Evolutionary conservation across 352 stramenopile species (phyloP), one percentile per base, ranked within the genome.

Genomic region (Elongisporangium undulatum): DNA sequence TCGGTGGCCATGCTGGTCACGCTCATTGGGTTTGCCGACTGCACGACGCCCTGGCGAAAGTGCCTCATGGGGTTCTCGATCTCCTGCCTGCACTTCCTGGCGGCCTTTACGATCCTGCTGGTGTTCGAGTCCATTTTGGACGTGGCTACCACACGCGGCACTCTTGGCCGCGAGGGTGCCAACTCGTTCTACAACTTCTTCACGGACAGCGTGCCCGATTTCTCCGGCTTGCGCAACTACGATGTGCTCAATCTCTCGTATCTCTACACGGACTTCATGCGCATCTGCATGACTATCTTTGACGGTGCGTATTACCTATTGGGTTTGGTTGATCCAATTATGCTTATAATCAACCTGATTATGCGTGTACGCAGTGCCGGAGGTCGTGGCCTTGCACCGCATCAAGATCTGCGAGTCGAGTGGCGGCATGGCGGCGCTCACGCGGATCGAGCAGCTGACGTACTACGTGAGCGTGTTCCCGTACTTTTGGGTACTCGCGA

Each of bases 401-500:
- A 87, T 82, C 64, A 90, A 91, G 75, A 92, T 95, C 65, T 95
- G 86, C 56, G 52, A 68, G n/a, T 71, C 66, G 3, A 45, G 34
- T 45, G 34, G 34, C 13, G 79, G 82, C 15, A 76, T 90, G 21
- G 77, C 68, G 15, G 75, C 62, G 9, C 73, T 96, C 3, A 71
- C 77, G 9, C 80, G 85, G 21, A 85, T 84, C 58, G 85, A 96
- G 67, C 58, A 87, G 52, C 90, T 81, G 75, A 75, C 74, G 61
- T 96, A 96, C 60, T 95, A 95, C 63, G 66, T 74, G 51, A 94
- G 81, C 51, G 78, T 95, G 49, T 82, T 92, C 53, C 76, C 87
- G n/a, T 96, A 94, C 77, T 92, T 93, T 57, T 96, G 80, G 71
- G 82, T 96, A 53, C 68, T 94, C 45, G 85, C 79, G 23, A 92